Percentiles rank a stretch among this genome's conserved stretches.
phyloP scores from a whole-genome alignment of 1,139 yeast genomes.

The Kazachstania sp. region DNA sequence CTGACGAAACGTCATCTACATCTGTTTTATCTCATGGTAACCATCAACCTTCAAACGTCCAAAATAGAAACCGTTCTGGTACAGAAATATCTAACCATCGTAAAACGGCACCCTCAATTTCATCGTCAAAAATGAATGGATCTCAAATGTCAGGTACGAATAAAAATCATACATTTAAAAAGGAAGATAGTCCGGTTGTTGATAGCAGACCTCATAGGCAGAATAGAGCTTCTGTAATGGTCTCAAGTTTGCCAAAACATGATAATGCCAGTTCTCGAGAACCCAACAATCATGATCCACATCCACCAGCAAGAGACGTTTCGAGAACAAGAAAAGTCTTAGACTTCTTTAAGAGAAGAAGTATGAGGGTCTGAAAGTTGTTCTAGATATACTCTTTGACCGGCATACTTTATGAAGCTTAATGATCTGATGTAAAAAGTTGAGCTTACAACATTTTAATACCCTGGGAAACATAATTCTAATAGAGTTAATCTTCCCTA shows the following conservation, averaged over 20 bases:
- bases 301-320: slow-evolving; percentile 2
- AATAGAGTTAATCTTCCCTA: too few relatives aligned
- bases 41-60: not conserved
- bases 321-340: slow-evolving; percentile 42
- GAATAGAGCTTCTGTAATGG: slow-evolving; percentile 30
- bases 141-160: not conserved
- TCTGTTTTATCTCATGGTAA: not conserved
- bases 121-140: not conserved
- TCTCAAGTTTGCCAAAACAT: not conserved
- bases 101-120: not conserved
- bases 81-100: not conserved
- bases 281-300: too few relatives aligned
- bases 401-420: not conserved
- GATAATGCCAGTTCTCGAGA: not conserved
- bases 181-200: not conserved
- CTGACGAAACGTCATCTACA: not conserved
- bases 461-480: too few relatives aligned
- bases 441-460: too few relatives aligned
- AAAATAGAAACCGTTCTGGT: not conserved
- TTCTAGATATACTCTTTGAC: not conserved
- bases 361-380: slow-evolving; percentile 34
- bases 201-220: not conserved
- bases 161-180: not conserved
- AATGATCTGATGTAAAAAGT: not conserved
- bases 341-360: slow-evolving; percentile 75